Evolutionary conservation across 495 filamentous ascomycete species (phyloP).

Genomic region (Daldinia decipiens): DNA sequence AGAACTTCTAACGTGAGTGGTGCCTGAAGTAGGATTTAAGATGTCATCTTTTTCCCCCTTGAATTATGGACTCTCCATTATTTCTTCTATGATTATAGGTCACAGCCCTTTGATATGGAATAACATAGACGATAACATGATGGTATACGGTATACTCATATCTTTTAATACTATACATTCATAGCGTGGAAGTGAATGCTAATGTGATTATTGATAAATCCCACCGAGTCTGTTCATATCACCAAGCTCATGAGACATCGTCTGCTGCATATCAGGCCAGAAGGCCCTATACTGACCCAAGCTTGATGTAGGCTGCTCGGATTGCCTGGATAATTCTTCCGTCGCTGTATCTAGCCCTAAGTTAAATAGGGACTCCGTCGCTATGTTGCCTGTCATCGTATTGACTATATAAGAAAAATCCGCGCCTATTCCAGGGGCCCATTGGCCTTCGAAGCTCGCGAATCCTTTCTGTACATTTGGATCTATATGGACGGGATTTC

Average conservation of each 20-base stretch:
- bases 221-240: constrained; percentile 28
- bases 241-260: constrained; percentile 22
- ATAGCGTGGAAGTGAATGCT: background rate
- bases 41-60: no score
- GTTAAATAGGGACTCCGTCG: constrained; percentile 24
- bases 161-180: background rate
- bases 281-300: constrained; percentile 28
- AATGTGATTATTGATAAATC: constrained; percentile 26
- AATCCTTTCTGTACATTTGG: constrained; percentile 41
- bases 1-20: no score
- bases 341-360: constrained; percentile 21
- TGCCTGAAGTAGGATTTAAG: no score
- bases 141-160: constrained; percentile 20
- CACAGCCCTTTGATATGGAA: no score
- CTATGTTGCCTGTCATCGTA: constrained; percentile 41
- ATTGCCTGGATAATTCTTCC: constrained; percentile 11
- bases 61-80: no score
- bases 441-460: constrained; percentile 34
- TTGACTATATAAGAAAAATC: constrained; percentile 48
- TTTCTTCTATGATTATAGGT: no score
- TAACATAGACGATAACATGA: background rate
- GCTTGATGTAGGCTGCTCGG: constrained; percentile 19
- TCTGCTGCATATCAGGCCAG: constrained; percentile 32
- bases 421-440: constrained; percentile 32
- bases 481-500: constrained; percentile 46